Conservation (phyloP, 2,329 filamentous ascomycete genomes). For the Pseudogymnoascus sp. region DNA sequence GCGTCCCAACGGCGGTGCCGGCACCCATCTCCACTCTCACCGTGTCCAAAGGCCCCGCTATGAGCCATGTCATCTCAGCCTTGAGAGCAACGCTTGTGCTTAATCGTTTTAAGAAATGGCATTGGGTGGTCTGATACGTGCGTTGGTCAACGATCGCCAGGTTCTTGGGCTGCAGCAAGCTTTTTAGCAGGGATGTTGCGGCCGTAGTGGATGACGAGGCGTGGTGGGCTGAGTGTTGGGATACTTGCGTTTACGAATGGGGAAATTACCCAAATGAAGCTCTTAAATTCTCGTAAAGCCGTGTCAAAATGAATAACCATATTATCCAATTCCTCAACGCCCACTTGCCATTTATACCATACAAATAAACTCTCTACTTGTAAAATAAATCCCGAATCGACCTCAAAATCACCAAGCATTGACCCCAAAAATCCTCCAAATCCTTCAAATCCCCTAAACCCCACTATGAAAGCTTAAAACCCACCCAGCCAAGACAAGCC, state of each 20-base stretch:
- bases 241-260: neutral
- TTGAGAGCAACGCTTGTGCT: neutral
- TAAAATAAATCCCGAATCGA: neutral
- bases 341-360: neutral
- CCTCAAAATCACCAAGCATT: neutral
- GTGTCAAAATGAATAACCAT: neutral
- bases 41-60: neutral
- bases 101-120: too few species aligned
- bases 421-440: neutral
- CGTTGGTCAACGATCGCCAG: neutral
- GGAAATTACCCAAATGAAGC: neutral
- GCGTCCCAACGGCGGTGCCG: neutral
- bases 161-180: neutral
- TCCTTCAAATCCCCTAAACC: neutral
- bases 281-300: neutral
- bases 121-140: neutral
- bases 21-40: neutral
- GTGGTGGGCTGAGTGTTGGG: neutral
- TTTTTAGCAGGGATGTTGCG: neutral
- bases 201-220: neutral
- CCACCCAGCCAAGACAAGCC: neutral
- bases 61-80: constrained; percentile 2
- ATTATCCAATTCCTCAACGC: neutral
- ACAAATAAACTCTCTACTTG: neutral
- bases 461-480: neutral